A percentile compares a stretch with the other conserved stretches of the same genome.
Conservation (phyloP, 2,329 filamentous ascomycete species). For the Penicillium sclerotigenum region DNA sequence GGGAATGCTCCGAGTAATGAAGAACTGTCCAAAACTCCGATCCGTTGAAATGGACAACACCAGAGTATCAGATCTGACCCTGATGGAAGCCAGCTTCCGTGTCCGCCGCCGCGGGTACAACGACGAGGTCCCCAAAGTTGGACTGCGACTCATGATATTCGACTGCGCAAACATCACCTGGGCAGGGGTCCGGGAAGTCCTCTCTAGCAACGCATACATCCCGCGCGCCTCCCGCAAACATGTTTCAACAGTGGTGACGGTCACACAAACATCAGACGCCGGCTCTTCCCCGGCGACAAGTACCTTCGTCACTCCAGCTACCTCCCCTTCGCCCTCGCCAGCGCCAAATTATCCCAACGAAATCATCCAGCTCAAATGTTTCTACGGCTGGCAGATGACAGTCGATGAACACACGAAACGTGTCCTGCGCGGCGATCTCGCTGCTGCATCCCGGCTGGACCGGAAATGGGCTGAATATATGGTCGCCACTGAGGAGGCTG, state of each 20-base stretch:
- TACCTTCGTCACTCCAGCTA: constrained; percentile 23
- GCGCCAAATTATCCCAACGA: constrained; percentile 62
- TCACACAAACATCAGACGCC: constrained; percentile 29
- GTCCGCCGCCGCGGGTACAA: constrained; percentile 63
- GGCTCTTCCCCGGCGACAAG: constrained; percentile 23
- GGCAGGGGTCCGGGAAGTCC: constrained; percentile 82
- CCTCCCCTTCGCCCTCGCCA: constrained; percentile 25
- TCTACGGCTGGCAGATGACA: constrained; percentile 92
- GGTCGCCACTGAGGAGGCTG: constrained; percentile 84
- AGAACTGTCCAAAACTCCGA: constrained; percentile 65
- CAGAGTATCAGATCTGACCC: constrained; percentile 77
- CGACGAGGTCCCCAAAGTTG: constrained; percentile 53
- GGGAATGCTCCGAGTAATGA: constrained; percentile 79
- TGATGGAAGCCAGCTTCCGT: constrained; percentile 80
- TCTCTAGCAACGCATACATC: constrained; percentile 78
- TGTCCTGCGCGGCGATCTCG: constrained; percentile 72
- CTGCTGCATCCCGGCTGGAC: constrained; percentile 73
- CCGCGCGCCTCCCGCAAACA: constrained; percentile 48
- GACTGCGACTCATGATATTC: constrained; percentile 76
- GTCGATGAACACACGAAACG: constrained; percentile 91
- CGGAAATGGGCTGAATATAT: constrained; percentile 92
- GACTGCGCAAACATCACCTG: constrained; percentile 91
- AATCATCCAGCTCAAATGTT: constrained; percentile 84
- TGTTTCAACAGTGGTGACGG: constrained; percentile 30
- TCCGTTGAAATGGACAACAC: constrained; percentile 91